These are phyloP conservation scores for Fraxinus paxiana DNA, from an alignment of 305 asterid genomes.

Conservation along the genomic window DNA sequence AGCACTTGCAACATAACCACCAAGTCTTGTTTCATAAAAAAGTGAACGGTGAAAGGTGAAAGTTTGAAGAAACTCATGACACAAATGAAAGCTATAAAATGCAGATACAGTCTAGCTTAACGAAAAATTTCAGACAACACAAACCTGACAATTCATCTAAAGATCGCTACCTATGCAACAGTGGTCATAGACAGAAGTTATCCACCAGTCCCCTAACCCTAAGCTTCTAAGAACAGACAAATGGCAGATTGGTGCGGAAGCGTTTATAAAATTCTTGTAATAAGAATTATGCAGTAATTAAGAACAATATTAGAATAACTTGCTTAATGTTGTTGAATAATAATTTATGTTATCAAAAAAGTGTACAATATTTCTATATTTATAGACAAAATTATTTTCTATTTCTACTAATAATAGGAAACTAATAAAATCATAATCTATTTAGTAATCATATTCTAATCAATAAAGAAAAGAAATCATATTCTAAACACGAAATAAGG, in stretches of 20 bases:
- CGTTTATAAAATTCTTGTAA: too few species aligned
- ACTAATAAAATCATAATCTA: too few species aligned
- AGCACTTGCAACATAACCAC: neutral
- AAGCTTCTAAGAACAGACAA: neutral
- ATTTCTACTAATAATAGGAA: too few species aligned
- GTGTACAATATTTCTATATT: too few species aligned
- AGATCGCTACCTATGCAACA: neutral
- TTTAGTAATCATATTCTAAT: too few species aligned
- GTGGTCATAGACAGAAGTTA: neutral
- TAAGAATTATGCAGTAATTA: too few species aligned
- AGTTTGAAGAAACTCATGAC: neutral
- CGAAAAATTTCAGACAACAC: neutral
- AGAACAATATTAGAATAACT: too few species aligned
- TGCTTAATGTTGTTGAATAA: too few species aligned
- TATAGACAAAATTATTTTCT: too few species aligned
- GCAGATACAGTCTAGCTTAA: neutral
- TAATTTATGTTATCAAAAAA: too few species aligned
- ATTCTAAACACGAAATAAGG: too few species aligned
- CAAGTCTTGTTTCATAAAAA: neutral
- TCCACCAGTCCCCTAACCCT: neutral
- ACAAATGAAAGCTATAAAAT: neutral
- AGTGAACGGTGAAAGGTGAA: neutral
- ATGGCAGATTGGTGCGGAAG: neutral
- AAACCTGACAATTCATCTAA: neutral
- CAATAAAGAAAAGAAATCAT: too few species aligned